Evolutionary conservation across 169 alveolate genomes (phyloP), one percentile per base, ranked within the genome.

Genomic region (Plasmodium blacklocki): DNA sequence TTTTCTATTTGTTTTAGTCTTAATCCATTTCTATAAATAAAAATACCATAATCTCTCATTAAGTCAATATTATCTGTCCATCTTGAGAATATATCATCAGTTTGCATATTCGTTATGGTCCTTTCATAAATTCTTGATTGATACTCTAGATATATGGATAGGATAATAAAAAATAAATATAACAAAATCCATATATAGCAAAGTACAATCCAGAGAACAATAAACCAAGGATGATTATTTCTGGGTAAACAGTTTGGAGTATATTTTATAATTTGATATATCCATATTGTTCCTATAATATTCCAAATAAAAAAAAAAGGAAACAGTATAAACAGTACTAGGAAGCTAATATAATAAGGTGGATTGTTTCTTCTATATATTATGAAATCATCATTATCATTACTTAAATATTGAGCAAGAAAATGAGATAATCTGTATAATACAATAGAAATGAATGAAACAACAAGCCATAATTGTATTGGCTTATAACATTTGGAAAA

Each of bases 201-300:
- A 63, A 94, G 93, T 21, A 66, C 89, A 29, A 94, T 88, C 96
- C 96, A 94, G 15, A 93, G 88, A 14, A 93, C 78, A 62, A 94
- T 78, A 54, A 94, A 94, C 96, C 96, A 94, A 6, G 96, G 95
- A 64, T 94, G 95, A 74, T 93, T 94, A 21, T 92, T 89, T 18
- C 89, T 91, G 4, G 93, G 93, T 91, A 93, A 76, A 23, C 95
- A 94, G n/a, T 80, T 76, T 4, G 96, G 95, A 64, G 96, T 93
- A 32, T 91, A 86, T 32, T 85, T 58, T 19, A 88, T 91, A 12
- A 90, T 88, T 43, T 93, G 88, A 18, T 83, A 83, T 19, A 93
- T 74, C 95, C 95, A 93, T 75, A 93, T 56, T 6, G 95, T 93
- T 8, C 96, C 95, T 29, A 94, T 89, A 56, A 93, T 78, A 18